Evolutionary conservation across 441 rosid species (phyloP), one percentile per base, ranked within the genome.

Genomic region (Sinapis alba): DNA sequence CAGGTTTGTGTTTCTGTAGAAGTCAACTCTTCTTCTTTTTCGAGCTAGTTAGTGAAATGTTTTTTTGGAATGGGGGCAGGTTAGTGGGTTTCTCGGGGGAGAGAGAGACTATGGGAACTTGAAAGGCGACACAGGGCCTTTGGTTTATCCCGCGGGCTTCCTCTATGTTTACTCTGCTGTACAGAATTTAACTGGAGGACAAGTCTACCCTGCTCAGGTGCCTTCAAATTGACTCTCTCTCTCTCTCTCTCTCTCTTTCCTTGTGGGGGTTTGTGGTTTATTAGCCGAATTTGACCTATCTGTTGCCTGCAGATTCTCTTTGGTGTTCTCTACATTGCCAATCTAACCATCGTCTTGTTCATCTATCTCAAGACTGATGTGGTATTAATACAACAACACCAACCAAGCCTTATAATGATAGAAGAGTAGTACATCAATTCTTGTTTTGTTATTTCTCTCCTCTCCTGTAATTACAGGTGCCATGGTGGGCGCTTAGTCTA

Each of bases 131-230:
- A 95, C 99, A 0, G 98, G 99, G 62, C 98, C 97, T 12, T 79
- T 95, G 81, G 99, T 93, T 43, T 95, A 95, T 78, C 99, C 99
- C 13, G 97, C 97, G 21, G 98, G 99, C 6, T 95, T 95, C 82
- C 97, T 95, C 23, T 93, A 95, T 78, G 79, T 93, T 72, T 92
- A 95, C 82, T 88, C 98, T n/a, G 90, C 82, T 19, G 82, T 93
- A 69, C 93, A 87, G 83, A 84, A 66, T 73, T 41, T 91, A 65
- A 87, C 99, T 2, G 97, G 90, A 62, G 94, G 91, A 4, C 78
- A 85, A 72, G 90, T 95, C 62, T 87, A 78, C 79, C 84, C 86
- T 0, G 97, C 99, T 84, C 95, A 90, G 96, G 99, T 94, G 66
- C 62, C 62, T 60, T 21, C 11, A 6, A 32, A 1, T 15, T 21